phyloP scores from a whole-genome alignment of 345 rosid species.

The Kernera saxatilis region DNA sequence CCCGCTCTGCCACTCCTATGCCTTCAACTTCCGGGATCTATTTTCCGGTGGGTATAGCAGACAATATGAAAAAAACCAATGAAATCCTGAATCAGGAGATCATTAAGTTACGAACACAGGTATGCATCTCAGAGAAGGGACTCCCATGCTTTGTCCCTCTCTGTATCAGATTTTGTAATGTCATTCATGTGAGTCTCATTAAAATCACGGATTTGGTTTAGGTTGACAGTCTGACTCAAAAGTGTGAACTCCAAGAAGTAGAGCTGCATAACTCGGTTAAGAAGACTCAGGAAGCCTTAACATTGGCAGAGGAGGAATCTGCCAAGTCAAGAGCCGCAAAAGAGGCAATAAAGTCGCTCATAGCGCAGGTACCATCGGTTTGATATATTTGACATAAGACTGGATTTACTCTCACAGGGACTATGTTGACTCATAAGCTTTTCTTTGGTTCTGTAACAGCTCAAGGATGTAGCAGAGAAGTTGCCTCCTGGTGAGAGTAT shows the following conservation, averaged over 20 bases:
- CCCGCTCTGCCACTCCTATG: constrained; percentile 92
- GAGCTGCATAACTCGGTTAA: constrained; percentile 80
- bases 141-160: background rate
- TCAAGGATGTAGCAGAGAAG: constrained; percentile 94
- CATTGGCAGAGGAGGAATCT: constrained; percentile 77
- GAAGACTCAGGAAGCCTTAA: constrained; percentile 77
- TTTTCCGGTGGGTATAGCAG: constrained; percentile 73
- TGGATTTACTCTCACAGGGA: background rate
- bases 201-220: constrained; percentile 31
- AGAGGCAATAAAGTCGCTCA: constrained; percentile 90
- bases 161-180: background rate
- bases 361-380: constrained; percentile 60
- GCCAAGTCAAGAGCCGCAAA: constrained; percentile 88
- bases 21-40: constrained; percentile 91
- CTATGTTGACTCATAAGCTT: background rate
- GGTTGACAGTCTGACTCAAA: constrained; percentile 77
- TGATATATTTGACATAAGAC: background rate
- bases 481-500: constrained; percentile 70
- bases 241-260: constrained; percentile 77
- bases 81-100: constrained; percentile 91
- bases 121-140: constrained; percentile 27
- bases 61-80: constrained; percentile 86
- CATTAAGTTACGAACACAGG: constrained; percentile 83
- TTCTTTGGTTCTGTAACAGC: constrained; percentile 40
- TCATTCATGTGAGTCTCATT: constrained; percentile 1